Evolutionary conservation across 2,329 filamentous ascomycete species (phyloP).

Genomic region (Celoporthe dispersa): DNA sequence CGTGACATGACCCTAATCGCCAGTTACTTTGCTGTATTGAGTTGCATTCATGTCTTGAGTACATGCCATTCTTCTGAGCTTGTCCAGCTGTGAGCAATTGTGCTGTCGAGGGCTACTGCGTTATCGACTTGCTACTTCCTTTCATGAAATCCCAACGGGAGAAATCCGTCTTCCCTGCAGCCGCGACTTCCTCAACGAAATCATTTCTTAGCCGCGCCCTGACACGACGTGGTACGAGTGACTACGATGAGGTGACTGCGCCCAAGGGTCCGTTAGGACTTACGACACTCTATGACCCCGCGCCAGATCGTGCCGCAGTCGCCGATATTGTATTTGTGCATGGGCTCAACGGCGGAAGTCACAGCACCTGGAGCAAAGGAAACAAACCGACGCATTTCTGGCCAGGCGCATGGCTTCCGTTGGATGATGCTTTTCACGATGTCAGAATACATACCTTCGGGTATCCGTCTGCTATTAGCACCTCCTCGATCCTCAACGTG

Average conservation of each 20-base stretch:
- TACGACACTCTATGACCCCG: constrained; percentile 32
- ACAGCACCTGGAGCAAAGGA: constrained; percentile 41
- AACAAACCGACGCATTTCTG: constrained; percentile 36
- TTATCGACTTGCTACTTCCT: background rate
- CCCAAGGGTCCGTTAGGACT: constrained; percentile 32
- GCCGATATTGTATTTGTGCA: constrained; percentile 45
- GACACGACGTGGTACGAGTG: background rate
- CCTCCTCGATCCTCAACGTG: constrained; percentile 36
- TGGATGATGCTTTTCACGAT: constrained; percentile 38
- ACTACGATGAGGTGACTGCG: background rate
- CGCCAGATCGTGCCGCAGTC: background rate
- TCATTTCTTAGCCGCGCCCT: background rate
- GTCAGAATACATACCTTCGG: constrained; percentile 42
- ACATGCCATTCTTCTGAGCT: too few relatives aligned
- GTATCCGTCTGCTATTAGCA: constrained; percentile 32
- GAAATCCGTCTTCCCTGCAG: background rate
- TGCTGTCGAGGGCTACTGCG: background rate
- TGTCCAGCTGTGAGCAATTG: background rate
- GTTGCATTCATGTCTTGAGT: background rate
- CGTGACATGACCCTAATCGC: too few relatives aligned
- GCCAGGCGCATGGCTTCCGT: constrained; percentile 41
- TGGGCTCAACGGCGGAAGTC: constrained; percentile 42
- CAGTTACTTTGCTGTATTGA: background rate
- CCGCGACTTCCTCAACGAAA: background rate
- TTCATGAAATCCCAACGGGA: background rate